Evolutionary conservation across 495 filamentous ascomycete genomes (phyloP).

Genomic region (Lentithecium fluviatile): DNA sequence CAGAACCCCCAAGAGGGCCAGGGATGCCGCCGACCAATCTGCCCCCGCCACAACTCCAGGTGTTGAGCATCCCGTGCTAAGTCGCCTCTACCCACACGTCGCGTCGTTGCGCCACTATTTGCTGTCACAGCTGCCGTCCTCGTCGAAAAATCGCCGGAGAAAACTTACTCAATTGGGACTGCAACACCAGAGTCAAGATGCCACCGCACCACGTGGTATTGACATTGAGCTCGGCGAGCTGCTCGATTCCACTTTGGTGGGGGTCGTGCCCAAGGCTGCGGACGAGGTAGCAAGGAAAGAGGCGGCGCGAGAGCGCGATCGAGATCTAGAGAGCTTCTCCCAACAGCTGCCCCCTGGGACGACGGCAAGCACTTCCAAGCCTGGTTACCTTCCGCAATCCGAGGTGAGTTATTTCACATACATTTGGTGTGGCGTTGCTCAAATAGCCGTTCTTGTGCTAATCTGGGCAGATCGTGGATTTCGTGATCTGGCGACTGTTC

Average conservation of each 20-base stretch:
- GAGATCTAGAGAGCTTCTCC: slow-evolving; percentile 66
- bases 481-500: slow-evolving; percentile 75
- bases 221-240: slow-evolving; percentile 52
- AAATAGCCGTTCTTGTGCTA: neutral
- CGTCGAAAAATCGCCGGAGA: slow-evolving; percentile 54
- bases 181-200: slow-evolving; percentile 18
- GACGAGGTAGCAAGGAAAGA: slow-evolving; percentile 10
- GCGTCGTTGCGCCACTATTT: slow-evolving; percentile 72
- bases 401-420: slow-evolving; percentile 44
- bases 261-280: slow-evolving; percentile 43
- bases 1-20: slow-evolving; percentile 22
- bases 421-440: slow-evolving; percentile 40
- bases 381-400: slow-evolving; percentile 47
- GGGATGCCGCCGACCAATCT: slow-evolving; percentile 31
- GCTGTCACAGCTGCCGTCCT: slow-evolving; percentile 51
- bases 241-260: slow-evolving; percentile 70
- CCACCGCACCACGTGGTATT: slow-evolving; percentile 38
- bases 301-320: slow-evolving; percentile 46
- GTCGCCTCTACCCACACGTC: slow-evolving; percentile 68
- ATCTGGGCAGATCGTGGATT: slow-evolving; percentile 70
- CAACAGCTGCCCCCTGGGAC: slow-evolving; percentile 56
- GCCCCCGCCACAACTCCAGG: slow-evolving; percentile 30
- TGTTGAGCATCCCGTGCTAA: slow-evolving; percentile 64
- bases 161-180: slow-evolving; percentile 43
- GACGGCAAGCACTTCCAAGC: slow-evolving; percentile 31